Evolutionary conservation across 2,329 filamentous ascomycete genomes (phyloP), one percentile per base, ranked within the genome.

Genomic region (Pseudogymnoascus sp.): DNA sequence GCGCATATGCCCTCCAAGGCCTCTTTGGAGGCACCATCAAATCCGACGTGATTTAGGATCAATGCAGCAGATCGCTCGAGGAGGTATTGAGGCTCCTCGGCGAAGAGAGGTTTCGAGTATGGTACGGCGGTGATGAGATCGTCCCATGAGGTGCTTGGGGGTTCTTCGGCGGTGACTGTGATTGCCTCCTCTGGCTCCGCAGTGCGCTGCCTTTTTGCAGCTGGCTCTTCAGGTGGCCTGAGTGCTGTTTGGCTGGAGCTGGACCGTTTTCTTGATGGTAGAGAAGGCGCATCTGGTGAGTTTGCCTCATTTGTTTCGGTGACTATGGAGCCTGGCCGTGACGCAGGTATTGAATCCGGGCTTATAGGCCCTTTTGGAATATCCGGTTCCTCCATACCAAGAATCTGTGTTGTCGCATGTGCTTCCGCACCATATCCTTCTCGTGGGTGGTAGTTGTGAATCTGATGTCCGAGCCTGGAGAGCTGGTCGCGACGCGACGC

Each of bases 1-100:
- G 75, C 72, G 3, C 82, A 79, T 47, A 87, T 82, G 66, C 80
- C 80, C 70, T 87, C 84, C 67, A 88, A 72, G 1, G 84, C 84
- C 62, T 84, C 81, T 6, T 78, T 77, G 0, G 76, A 79, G 12
- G 84, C 80, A 25, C 77, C 75, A 31, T 80, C 76, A 67, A 87
- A 88, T 28, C 85, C 85, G 38, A 86, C 80, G 65, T 85, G 80
- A 44, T 81, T 74, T 28, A 87, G 72, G 2, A 79, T 79, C 63
- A 86, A 71, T 0, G 79, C 80, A 63, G 87, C 81, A 10, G 83
- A 81, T 60, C 84, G 80, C 53, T 79, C 78, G 25, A 88, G 74
- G 1, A 74, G 69, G 18, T 64, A 53, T 33, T 65, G 63, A 25
- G 70, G 69, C 33, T 71, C 67, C 37, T 73, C 71, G 59, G 73